These are phyloP conservation scores for Arthrocladium fulminans DNA, from an alignment of 2,329 filamentous ascomycete species.

Conservation along the genomic window DNA sequence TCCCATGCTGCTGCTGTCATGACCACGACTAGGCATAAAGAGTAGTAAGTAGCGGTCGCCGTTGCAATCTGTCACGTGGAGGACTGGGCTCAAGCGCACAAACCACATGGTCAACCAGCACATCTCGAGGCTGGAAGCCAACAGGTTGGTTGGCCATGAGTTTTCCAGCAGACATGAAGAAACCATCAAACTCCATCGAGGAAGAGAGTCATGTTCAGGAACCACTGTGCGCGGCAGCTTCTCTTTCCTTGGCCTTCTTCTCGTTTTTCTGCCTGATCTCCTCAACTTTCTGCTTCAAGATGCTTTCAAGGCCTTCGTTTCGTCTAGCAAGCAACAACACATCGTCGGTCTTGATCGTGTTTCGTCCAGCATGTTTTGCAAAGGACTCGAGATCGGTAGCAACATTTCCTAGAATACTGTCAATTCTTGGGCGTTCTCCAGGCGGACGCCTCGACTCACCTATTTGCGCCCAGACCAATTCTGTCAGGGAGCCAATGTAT, in stretches of 20 bases:
- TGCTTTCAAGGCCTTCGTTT: conserved; percentile 72
- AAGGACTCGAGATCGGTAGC: conserved; percentile 57
- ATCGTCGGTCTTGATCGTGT: conserved; percentile 73
- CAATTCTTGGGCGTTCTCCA: background rate
- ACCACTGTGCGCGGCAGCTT: background rate
- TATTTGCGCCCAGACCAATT: conserved; percentile 80
- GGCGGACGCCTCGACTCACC: conserved; percentile 43
- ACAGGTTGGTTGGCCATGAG: background rate
- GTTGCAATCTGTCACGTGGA: too few species aligned
- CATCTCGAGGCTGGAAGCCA: too few species aligned
- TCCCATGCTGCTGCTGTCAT: too few species aligned
- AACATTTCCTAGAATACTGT: conserved; percentile 37
- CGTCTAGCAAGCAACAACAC: conserved; percentile 78
- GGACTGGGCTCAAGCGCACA: too few species aligned
- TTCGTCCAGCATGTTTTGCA: conserved; percentile 68
- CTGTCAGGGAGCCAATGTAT: conserved; percentile 76
- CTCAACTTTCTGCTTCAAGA: conserved; percentile 43
- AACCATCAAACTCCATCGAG: background rate
- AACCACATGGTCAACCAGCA: background rate
- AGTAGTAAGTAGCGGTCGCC: too few species aligned
- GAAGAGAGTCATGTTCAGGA: background rate
- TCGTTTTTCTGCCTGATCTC: conserved; percentile 16
- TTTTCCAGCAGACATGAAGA: background rate
- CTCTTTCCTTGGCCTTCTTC: conserved; percentile 16
- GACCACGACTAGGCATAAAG: too few species aligned